Conservation (phyloP, 129 eudicot species). For the Chrysanthemum seticuspe region DNA sequence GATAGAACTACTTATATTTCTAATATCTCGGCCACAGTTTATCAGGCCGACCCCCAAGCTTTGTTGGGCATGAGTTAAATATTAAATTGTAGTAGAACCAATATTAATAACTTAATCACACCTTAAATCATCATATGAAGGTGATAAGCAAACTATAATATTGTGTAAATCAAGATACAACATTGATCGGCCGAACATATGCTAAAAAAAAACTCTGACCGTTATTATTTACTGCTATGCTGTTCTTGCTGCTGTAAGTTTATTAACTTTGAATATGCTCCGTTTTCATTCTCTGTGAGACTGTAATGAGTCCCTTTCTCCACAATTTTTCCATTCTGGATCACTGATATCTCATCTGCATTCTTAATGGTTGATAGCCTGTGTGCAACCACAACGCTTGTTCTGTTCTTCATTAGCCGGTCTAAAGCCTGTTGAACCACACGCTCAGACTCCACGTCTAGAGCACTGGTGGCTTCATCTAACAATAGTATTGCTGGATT, state of each 20-base stretch:
- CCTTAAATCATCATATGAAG: conserved; percentile 29
- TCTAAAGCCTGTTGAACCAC: conserved; percentile 87
- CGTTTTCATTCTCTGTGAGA: conserved; percentile 77
- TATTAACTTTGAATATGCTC: conserved; percentile 78
- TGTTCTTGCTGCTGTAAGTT: conserved; percentile 86
- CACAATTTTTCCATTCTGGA: conserved; percentile 88
- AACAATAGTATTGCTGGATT: conserved; percentile 81
- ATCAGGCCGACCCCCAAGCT: conserved; percentile 26
- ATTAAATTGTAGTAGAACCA: conserved; percentile 18
- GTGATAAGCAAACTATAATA: conserved; percentile 33
- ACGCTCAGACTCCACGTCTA: conserved; percentile 89
- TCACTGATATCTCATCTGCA: conserved; percentile 87
- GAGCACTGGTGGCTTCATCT: conserved; percentile 98
- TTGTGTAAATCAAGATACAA: conserved; percentile 35
- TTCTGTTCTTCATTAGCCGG: conserved; percentile 80
- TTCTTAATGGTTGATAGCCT: conserved; percentile 82
- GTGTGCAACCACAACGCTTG: conserved; percentile 90
- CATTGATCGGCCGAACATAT: conserved; percentile 22
- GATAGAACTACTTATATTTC: neutral
- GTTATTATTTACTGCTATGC: conserved; percentile 38
- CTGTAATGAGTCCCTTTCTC: conserved; percentile 87
- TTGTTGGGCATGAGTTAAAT: neutral
- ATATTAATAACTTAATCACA: conserved; percentile 19
- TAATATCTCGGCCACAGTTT: neutral
- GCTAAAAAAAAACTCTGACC: conserved; percentile 19